Conservation (phyloP, 2,329 filamentous ascomycete genomes). For the Shiraia sp. region DNA sequence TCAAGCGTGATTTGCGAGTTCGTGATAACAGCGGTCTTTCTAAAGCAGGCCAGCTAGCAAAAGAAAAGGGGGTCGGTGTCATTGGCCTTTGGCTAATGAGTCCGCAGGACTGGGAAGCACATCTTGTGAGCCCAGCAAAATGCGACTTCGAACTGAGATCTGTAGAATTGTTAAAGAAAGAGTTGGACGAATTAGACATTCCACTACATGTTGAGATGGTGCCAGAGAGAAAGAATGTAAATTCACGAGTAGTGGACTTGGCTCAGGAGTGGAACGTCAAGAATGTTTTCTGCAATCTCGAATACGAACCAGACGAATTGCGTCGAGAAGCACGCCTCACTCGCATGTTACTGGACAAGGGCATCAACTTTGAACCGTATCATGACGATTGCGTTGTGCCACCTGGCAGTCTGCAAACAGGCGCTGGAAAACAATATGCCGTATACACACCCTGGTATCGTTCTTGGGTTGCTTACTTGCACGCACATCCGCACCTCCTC, state of each 20-base stretch:
- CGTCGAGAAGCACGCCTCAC: conserved; percentile 73
- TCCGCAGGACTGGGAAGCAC: conserved; percentile 82
- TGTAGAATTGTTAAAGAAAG: conserved; percentile 65
- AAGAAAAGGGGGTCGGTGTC: conserved; percentile 69
- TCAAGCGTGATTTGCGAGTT: conserved; percentile 78
- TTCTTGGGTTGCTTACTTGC: conserved; percentile 73
- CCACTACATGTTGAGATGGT: conserved; percentile 77
- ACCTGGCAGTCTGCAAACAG: conserved; percentile 69
- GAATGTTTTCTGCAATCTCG: conserved; percentile 80
- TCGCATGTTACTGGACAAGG: conserved; percentile 61
- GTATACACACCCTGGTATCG: conserved; percentile 85
- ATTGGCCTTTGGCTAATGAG: conserved; percentile 79
- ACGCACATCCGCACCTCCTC: conserved; percentile 69
- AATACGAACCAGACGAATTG: conserved; percentile 91
- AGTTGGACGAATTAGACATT: conserved; percentile 72
- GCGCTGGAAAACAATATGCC: conserved; percentile 76
- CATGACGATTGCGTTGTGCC: conserved; percentile 84
- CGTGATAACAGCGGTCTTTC: conserved; percentile 74
- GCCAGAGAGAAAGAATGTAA: conserved; percentile 65
- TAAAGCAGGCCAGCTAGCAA: conserved; percentile 68
- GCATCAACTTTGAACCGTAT: conserved; percentile 69
- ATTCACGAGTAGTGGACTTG: conserved; percentile 64
- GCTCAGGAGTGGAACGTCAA: conserved; percentile 72
- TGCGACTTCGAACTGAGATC: conserved; percentile 83
- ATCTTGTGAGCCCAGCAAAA: conserved; percentile 70